Evolutionary conservation across 2,329 filamentous ascomycete genomes (phyloP).

Genomic region (Byssochlamys sp.): DNA sequence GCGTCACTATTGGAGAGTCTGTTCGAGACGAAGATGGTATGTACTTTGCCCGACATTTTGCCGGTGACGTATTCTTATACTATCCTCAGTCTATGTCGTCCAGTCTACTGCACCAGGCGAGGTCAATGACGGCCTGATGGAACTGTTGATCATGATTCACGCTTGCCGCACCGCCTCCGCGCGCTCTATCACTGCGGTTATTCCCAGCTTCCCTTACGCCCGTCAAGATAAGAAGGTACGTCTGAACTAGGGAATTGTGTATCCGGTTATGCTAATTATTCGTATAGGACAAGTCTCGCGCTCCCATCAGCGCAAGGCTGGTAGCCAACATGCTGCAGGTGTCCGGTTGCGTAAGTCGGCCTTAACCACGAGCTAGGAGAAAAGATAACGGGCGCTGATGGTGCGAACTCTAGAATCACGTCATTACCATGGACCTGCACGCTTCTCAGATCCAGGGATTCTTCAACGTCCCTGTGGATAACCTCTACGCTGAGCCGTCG

Average conservation of each 20-base stretch:
- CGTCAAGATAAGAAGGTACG: constrained; percentile 79
- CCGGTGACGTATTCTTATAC: background rate
- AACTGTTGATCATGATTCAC: constrained; percentile 95
- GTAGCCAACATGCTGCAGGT: constrained; percentile 97
- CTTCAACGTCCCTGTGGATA: constrained; percentile 73
- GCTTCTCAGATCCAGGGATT: constrained; percentile 92
- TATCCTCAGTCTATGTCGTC: constrained; percentile 69
- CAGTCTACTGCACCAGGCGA: constrained; percentile 91
- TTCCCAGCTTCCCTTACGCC: constrained; percentile 93
- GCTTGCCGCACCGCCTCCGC: constrained; percentile 80
- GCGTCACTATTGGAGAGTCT: constrained; percentile 85
- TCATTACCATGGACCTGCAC: constrained; percentile 94
- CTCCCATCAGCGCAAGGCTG: constrained; percentile 90
- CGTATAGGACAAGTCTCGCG: constrained; percentile 65
- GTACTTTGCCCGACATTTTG: constrained; percentile 6
- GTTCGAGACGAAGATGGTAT: constrained; percentile 89
- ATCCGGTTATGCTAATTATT: background rate
- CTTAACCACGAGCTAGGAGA: background rate
- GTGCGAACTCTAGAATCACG: constrained; percentile 48
- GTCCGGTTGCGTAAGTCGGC: constrained; percentile 55
- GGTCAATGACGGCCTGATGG: constrained; percentile 97
- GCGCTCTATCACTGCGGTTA: constrained; percentile 84
- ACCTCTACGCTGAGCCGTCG: constrained; percentile 88
- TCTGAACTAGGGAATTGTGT: background rate
- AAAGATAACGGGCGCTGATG: background rate